These are phyloP conservation scores for Hansenula anomala DNA, from an alignment of 1,139 yeast species.

Conservation along the genomic window DNA sequence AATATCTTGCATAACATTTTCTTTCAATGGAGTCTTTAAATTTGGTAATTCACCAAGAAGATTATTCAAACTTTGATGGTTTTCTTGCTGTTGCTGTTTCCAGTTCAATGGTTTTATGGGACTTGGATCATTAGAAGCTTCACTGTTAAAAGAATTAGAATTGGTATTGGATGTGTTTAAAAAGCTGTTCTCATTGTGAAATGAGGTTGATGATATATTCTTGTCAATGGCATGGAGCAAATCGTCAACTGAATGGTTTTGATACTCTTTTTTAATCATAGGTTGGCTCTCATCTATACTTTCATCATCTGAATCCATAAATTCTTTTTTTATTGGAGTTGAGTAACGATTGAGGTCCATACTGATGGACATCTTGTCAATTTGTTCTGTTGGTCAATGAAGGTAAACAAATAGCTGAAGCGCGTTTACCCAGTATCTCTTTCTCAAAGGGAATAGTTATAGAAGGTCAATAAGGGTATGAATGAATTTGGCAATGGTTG, in stretches of 20 bases:
- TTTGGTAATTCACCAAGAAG: not conserved
- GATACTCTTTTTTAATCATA: slow-evolving; percentile 1
- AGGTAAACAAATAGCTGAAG: no score
- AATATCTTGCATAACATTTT: slow-evolving; percentile 20
- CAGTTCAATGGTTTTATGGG: slow-evolving; percentile 21
- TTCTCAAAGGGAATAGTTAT: no score
- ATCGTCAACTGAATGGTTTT: slow-evolving; percentile 21
- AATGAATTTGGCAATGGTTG: no score
- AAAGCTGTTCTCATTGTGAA: slow-evolving; percentile 2
- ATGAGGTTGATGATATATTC: slow-evolving; percentile 19
- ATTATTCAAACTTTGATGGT: slow-evolving; percentile 5
- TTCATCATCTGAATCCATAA: not conserved
- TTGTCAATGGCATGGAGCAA: slow-evolving; percentile 21
- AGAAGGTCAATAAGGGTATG: not conserved
- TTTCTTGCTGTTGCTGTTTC: slow-evolving; percentile 12
- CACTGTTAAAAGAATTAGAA: slow-evolving; percentile 9
- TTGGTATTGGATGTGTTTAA: slow-evolving; percentile 2
- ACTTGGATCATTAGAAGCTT: slow-evolving; percentile 13
- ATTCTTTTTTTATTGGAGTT: not conserved
- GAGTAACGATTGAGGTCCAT: not conserved
- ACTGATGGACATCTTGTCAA: not conserved
- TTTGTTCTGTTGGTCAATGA: no score
- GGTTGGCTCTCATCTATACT: not conserved
- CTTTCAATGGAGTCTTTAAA: slow-evolving; percentile 1
- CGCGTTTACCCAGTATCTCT: no score